Evolutionary conservation across 495 filamentous ascomycete genomes (phyloP).

Genomic region (Jackrogersella minutella): DNA sequence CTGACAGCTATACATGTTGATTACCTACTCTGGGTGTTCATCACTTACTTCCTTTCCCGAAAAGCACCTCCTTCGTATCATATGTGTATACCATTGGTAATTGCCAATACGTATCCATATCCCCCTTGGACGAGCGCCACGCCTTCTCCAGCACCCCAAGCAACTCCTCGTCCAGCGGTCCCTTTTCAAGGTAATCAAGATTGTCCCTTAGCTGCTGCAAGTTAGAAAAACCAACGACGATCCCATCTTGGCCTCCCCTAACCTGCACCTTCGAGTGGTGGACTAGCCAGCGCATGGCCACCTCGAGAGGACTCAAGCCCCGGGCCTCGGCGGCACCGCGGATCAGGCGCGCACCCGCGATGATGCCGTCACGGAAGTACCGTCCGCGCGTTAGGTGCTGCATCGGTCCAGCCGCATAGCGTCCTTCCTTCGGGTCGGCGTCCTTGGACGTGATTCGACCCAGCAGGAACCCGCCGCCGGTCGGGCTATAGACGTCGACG

Average conservation of each 20-base stretch:
- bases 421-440: slow-evolving; percentile 66
- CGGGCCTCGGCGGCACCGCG: slow-evolving; percentile 73
- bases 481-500: slow-evolving; percentile 81
- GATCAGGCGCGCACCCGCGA: slow-evolving; percentile 73
- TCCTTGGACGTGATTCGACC: slow-evolving; percentile 64
- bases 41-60: slow-evolving; percentile 35
- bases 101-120: slow-evolving; percentile 74
- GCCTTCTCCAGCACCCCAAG: slow-evolving; percentile 73
- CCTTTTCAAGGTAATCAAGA: slow-evolving; percentile 74
- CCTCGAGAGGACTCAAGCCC: slow-evolving; percentile 73
- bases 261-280: slow-evolving; percentile 77
- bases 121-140: slow-evolving; percentile 64
- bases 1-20: background rate
- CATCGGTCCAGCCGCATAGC: slow-evolving; percentile 63
- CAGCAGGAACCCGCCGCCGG: slow-evolving; percentile 77
- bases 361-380: slow-evolving; percentile 77
- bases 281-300: slow-evolving; percentile 75
- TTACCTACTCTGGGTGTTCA: background rate
- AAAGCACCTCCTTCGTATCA: slow-evolving; percentile 67
- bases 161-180: slow-evolving; percentile 74
- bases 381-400: slow-evolving; percentile 66
- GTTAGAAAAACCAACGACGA: slow-evolving; percentile 76
- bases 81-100: slow-evolving; percentile 69
- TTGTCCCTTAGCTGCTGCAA: slow-evolving; percentile 73
- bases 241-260: slow-evolving; percentile 71